phyloP scores from a whole-genome alignment of 331 rosid species.

The Saraca asoca region DNA sequence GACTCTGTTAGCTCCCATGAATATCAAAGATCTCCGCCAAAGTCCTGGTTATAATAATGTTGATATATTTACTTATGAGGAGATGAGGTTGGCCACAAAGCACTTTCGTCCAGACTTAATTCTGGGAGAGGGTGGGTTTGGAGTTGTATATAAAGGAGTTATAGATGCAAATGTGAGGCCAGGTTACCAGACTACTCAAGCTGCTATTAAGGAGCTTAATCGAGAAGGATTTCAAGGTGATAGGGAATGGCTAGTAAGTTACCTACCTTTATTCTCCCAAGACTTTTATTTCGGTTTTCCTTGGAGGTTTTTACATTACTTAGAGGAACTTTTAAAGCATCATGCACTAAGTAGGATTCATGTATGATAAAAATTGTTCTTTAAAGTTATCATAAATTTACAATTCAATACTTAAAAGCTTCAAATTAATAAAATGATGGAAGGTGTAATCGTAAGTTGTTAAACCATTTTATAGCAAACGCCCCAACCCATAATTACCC shows the following conservation, averaged over 20 bases:
- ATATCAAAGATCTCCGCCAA: constrained; percentile 75
- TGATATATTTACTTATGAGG: constrained; percentile 63
- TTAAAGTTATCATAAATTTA: no score
- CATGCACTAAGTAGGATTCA: no score
- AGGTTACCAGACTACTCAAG: constrained; percentile 55
- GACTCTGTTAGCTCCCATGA: constrained; percentile 50
- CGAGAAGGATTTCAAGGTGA: constrained; percentile 97
- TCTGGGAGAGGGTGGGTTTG: constrained; percentile 94
- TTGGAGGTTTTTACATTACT: no score
- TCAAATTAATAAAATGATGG: no score
- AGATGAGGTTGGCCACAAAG: constrained; percentile 71
- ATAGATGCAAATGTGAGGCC: constrained; percentile 73
- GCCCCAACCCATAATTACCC: no score
- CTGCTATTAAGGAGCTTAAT: constrained; percentile 93
- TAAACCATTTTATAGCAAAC: no score
- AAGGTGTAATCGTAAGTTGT: no score
- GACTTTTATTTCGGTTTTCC: no score
- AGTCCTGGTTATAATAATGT: constrained; percentile 68
- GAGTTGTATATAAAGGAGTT: constrained; percentile 86
- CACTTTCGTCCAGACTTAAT: constrained; percentile 77
- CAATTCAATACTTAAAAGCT: no score
- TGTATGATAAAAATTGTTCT: no score
- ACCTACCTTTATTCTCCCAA: constrained; percentile 29
- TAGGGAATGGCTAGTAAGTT: constrained; percentile 88
- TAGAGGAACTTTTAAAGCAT: no score